These are phyloP conservation scores for Blastobotrys robertii DNA, from an alignment of 805 yeast species.

Conservation along the genomic window DNA sequence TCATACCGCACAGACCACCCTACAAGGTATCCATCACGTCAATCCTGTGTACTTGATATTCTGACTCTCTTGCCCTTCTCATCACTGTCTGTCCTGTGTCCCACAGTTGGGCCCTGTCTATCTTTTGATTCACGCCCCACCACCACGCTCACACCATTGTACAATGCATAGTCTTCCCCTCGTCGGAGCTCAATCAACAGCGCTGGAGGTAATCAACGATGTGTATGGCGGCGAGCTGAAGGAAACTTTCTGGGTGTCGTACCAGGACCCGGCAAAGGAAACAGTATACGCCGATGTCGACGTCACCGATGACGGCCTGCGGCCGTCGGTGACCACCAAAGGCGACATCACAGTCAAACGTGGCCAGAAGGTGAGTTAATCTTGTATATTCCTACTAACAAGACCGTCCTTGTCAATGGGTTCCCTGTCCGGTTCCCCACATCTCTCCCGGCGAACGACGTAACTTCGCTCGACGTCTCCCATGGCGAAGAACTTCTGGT, in stretches of 20 bases:
- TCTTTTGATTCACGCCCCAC: too few species aligned
- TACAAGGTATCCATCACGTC: too few species aligned
- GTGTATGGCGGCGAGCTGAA: conserved; percentile 20
- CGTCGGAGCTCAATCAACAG: conserved; percentile 36
- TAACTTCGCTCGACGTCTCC: conserved; percentile 25
- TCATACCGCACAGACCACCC: too few species aligned
- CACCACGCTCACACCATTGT: too few species aligned
- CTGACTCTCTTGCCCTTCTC: too few species aligned
- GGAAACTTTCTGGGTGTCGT: conserved; percentile 18
- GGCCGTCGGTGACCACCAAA: background rate
- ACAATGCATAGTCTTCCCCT: conserved; percentile 13
- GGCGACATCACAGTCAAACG: background rate
- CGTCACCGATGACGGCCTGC: conserved; percentile 8
- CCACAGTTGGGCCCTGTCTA: too few species aligned
- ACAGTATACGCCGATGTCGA: too few species aligned
- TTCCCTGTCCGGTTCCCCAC: background rate
- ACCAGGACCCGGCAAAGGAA: background rate
- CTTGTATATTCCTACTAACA: conserved; percentile 9
- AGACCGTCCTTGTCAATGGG: background rate
- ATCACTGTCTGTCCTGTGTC: too few species aligned
- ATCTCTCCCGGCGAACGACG: conserved; percentile 3
- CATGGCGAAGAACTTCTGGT: conserved; percentile 22
- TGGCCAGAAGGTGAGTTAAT: conserved; percentile 12
- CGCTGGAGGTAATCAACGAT: conserved; percentile 36
- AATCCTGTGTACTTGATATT: too few species aligned